Conservation (phyloP, 73 alveolate species). For the Paramecium bursaria region DNA sequence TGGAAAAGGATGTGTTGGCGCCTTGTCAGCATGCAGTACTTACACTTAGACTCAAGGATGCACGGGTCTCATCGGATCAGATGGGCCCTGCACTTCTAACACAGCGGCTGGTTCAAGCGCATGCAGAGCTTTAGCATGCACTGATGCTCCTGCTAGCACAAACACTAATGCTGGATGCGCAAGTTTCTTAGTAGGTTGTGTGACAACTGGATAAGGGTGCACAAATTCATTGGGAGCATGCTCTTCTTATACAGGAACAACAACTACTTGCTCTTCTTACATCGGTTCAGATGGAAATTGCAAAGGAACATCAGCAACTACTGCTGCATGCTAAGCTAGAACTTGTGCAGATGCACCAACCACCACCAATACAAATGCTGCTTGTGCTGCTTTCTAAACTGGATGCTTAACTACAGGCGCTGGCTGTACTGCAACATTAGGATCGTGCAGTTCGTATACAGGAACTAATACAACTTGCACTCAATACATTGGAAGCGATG, state of each 20-base stretch:
- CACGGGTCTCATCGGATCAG: too few species aligned
- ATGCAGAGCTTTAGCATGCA: constrained; percentile 32
- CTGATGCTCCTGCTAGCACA: background rate
- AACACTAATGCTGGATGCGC: constrained; percentile 12
- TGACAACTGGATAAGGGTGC: constrained; percentile 53
- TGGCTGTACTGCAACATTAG: constrained; percentile 29
- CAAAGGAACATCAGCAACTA: background rate
- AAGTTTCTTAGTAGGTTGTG: constrained; percentile 11
- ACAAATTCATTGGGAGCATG: background rate
- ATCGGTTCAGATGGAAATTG: constrained; percentile 44
- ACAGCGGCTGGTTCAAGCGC: background rate
- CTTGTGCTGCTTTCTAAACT: background rate
- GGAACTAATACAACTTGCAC: constrained; percentile 41
- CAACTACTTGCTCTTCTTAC: background rate
- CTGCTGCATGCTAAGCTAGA: background rate
- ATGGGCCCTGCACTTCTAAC: background rate
- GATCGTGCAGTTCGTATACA: background rate
- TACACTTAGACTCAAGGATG: too few species aligned
- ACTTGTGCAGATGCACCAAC: background rate
- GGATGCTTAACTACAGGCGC: constrained; percentile 46
- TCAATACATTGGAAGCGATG: constrained; percentile 57
- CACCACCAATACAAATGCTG: constrained; percentile 14
- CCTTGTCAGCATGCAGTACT: too few species aligned
- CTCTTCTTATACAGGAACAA: constrained; percentile 16
- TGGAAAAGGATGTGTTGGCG: constrained; percentile 64